Percentiles rank a stretch among this genome's conserved stretches.
phyloP scores from a whole-genome alignment of 2,329 filamentous ascomycete genomes.

The Neonectria neomacrospora region DNA sequence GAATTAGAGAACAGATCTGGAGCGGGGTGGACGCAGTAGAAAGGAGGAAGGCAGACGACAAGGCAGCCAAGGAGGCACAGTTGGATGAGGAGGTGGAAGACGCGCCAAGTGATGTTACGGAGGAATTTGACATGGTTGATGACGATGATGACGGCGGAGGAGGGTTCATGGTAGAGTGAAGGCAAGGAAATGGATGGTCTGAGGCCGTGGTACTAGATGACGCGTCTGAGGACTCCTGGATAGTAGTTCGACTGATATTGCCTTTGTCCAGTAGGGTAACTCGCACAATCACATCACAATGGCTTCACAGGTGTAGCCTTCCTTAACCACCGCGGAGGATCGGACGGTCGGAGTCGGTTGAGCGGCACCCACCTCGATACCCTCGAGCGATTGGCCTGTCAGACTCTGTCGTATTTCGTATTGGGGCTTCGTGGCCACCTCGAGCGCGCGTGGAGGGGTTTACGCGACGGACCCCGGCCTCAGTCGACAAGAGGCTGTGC shows the following conservation, averaged over 20 bases:
- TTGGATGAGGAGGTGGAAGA: conserved; percentile 50
- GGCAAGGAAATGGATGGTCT: not conserved
- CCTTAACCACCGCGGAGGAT: not conserved
- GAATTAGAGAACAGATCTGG: conserved; percentile 80
- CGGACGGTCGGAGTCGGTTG: not conserved
- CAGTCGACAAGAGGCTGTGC: conserved; percentile 1
- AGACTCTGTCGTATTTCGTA: conserved; percentile 5
- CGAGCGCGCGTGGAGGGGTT: not conserved
- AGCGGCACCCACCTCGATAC: not conserved
- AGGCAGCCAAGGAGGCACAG: conserved; percentile 51
- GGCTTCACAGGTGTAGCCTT: not conserved
- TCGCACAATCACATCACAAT: not conserved
- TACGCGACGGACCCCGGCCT: no score
- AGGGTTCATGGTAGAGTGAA: conserved; percentile 56
- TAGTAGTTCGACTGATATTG: no score
- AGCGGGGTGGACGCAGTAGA: conserved; percentile 63
- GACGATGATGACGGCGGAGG: conserved; percentile 59
- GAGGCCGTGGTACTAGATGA: not conserved
- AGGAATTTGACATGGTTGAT: conserved; percentile 57
- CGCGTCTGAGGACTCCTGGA: not conserved
- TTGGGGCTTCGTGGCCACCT: not conserved
- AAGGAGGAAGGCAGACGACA: conserved; percentile 53
- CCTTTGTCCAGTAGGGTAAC: not conserved
- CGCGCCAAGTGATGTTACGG: conserved; percentile 55
- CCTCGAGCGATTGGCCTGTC: not conserved